phyloP scores from a whole-genome alignment of 2,329 filamentous ascomycete genomes.

The Colletotrichum chlorophyti region DNA sequence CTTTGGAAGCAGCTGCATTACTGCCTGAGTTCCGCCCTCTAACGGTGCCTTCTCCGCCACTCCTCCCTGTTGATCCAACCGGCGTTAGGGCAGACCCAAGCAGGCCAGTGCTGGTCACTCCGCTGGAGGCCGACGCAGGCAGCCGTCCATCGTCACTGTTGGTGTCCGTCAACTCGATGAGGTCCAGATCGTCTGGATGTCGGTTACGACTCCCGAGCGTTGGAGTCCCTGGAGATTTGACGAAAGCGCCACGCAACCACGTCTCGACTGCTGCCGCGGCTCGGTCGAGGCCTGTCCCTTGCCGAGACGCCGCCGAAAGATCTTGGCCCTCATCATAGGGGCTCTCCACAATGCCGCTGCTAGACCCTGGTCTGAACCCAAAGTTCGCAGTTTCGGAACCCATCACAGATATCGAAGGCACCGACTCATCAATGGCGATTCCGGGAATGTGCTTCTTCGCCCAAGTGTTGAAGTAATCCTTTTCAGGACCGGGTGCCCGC shows the following conservation, averaged over 20 bases:
- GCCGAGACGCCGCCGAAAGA: conserved; percentile 46
- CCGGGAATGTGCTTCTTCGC: conserved; percentile 84
- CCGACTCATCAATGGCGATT: conserved; percentile 70
- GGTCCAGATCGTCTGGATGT: conserved; percentile 60
- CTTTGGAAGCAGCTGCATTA: conserved; percentile 43
- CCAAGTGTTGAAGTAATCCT: conserved; percentile 84
- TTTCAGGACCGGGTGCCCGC: conserved; percentile 79
- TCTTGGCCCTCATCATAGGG: conserved; percentile 56
- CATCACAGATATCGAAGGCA: conserved; percentile 72
- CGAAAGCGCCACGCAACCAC: conserved; percentile 86
- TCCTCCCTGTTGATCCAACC: conserved; percentile 45
- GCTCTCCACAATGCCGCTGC: conserved; percentile 56
- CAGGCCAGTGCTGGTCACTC: conserved; percentile 34
- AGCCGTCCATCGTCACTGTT: conserved; percentile 59
- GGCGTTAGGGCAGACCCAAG: conserved; percentile 37
- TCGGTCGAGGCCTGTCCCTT: conserved; percentile 72
- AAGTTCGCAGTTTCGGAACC: conserved; percentile 66
- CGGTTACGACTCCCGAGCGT: conserved; percentile 43
- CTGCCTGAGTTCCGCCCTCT: conserved; percentile 41
- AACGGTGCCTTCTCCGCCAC: conserved; percentile 44
- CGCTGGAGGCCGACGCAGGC: conserved; percentile 24
- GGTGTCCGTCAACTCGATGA: conserved; percentile 75
- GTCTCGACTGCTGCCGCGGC: conserved; percentile 87
- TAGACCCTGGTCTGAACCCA: conserved; percentile 52
- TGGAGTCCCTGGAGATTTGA: conserved; percentile 64